phyloP scores from a whole-genome alignment of 768 basidiomycete genomes.

The Russula emetica region DNA sequence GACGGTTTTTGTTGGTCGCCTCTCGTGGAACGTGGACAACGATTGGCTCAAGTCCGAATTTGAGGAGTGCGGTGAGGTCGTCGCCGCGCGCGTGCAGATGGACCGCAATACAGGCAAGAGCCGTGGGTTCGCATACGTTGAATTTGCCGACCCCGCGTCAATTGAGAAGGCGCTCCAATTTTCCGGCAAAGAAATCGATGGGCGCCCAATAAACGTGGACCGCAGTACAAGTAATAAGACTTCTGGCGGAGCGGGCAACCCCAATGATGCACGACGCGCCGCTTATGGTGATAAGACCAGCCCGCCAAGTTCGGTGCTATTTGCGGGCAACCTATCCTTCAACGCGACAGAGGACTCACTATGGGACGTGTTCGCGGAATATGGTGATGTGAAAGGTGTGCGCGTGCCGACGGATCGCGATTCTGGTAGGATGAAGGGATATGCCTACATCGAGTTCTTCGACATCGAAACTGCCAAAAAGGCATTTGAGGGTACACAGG shows the following conservation, averaged over 20 bases:
- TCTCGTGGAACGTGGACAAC: constrained; percentile 97
- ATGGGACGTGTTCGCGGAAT: constrained; percentile 88
- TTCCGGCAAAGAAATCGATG: constrained; percentile 88
- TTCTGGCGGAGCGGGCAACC: constrained; percentile 33
- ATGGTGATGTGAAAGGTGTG: constrained; percentile 79
- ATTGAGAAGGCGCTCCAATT: constrained; percentile 77
- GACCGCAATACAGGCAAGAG: constrained; percentile 79
- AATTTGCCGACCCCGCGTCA: constrained; percentile 64
- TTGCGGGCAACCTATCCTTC: constrained; percentile 89
- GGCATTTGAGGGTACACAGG: constrained; percentile 66
- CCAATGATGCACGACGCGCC: constrained; percentile 66
- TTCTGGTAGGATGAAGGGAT: constrained; percentile 86
- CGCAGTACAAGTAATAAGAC: constrained; percentile 57
- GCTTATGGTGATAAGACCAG: constrained; percentile 68
- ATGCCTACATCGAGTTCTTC: constrained; percentile 94
- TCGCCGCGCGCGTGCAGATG: constrained; percentile 82
- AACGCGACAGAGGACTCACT: constrained; percentile 73
- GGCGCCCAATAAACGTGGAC: constrained; percentile 83
- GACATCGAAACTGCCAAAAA: constrained; percentile 74
- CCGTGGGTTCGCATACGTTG: constrained; percentile 81
- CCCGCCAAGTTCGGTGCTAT: constrained; percentile 71
- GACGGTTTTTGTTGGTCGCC: constrained; percentile 85
- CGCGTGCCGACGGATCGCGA: constrained; percentile 92
- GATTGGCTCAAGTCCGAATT: constrained; percentile 94
- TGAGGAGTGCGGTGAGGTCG: constrained; percentile 80